These are phyloP conservation scores for Acacia confusa DNA, from an alignment of 306 rosid genomes.

Conservation along the genomic window DNA sequence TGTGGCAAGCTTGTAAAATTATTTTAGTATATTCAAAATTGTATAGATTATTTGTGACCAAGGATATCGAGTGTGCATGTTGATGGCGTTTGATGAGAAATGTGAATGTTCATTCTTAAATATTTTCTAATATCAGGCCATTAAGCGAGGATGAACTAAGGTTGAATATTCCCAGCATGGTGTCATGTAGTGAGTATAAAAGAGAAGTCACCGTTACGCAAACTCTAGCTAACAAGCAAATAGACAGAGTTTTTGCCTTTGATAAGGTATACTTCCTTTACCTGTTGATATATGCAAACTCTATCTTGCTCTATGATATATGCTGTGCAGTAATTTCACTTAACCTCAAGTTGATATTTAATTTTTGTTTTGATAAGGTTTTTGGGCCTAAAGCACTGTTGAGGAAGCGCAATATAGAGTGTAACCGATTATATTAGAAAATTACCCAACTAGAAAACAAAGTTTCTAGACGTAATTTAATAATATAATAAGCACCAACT, in stretches of 20 bases:
- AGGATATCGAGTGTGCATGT: background rate
- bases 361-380: constrained; percentile 48
- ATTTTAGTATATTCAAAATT: background rate
- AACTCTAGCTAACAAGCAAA: constrained; percentile 82
- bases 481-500: too few species aligned
- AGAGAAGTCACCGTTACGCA: constrained; percentile 86
- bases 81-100: background rate
- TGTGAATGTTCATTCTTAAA: background rate
- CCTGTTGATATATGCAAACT: too few species aligned
- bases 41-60: background rate
- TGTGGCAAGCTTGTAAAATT: background rate
- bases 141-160: constrained; percentile 74
- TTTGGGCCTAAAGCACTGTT: constrained; percentile 91
- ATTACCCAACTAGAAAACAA: too few species aligned
- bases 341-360: background rate
- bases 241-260: constrained; percentile 77
- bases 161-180: constrained; percentile 56
- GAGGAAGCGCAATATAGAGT: too few species aligned
- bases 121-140: constrained; percentile 56
- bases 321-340: background rate
- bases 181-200: constrained; percentile 76
- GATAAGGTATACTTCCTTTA: constrained; percentile 66
- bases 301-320: constrained; percentile 7
- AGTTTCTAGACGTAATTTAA: too few species aligned
- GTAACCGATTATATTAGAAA: too few species aligned